Evolutionary conservation across 2,329 filamentous ascomycete species (phyloP), one percentile per base, ranked within the genome.

Genomic region (Ambrosiella beaveri): DNA sequence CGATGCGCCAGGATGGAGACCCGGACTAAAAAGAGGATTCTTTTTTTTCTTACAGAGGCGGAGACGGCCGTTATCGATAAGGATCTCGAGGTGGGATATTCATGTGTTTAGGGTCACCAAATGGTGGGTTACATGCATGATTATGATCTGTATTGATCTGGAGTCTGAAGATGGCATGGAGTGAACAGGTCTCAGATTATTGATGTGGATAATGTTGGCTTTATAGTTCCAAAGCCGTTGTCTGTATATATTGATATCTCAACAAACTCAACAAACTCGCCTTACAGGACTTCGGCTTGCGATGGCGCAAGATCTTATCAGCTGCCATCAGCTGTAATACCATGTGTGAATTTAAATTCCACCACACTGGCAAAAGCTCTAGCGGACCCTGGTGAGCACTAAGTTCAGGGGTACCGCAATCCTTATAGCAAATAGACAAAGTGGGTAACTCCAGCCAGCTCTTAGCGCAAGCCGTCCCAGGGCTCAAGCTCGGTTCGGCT

Each of bases 51-150:
- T 56, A 15, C 8, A 13, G 6, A 1, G 57, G 52, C 4, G 45
- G 52, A 50, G 37, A 39, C 38, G 9, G 7, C 17, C 17, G 35
- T 59, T 59, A 59, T 59, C 41, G 57, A 59, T 59, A 59, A 59
- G 19, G 35, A 35, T 15, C 38, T 56, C 44, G 57, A 53, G 51
- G 55, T 58, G 47, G 27, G 27, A 27, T 27, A 27, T 27, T 27
- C 5, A 27, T 27, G 27, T 27, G 27, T 27, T 27, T 27, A 27
- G 27, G 27, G 27, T 27, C 27, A 27, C 27, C 6, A 15, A 54
- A 38, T 11, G 12, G n/a, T 17, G 36, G 3, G 38, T 35, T 15
- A 19, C 8, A 11, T 51, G 27, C 47, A 51, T 27, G 6, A 9
- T 49, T 11, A 49, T 49, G 39, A n/a, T n/a, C 9, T 9, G 3